Base-by-base conservation (phyloP, 1,284 basidiomycete genomes). In the Fomes fomentarius region DNA sequence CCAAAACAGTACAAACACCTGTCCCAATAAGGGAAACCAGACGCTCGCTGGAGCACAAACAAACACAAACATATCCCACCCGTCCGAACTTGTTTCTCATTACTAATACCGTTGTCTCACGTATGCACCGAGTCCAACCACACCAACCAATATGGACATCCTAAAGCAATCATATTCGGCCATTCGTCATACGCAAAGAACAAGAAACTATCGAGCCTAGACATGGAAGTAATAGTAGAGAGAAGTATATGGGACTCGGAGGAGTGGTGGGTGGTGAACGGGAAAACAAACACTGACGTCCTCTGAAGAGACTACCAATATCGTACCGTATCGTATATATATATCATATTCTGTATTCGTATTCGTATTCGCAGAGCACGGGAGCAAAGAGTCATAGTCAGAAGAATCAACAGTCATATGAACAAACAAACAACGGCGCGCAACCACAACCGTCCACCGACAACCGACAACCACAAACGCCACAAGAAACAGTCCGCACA, bases 161-260 rank as follows among this genome's bases (percentile, higher is more conserved):
- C 14, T 41, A 49, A 49, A 41, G 38, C 47, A 49, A 49, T 49
- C 47, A 49, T 41, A 49, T 49, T 49, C 30, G 19, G 33, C 28
- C 39, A 30, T 45, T 34, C 30, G 15, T 39, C 47, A 49, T 41
- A 49, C 47, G 41, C 24, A n/a, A 49, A 17, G 15, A 11, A 39
- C n/a, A 12, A 30, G 28, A 12, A 12, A 30, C 28, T n/a, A 33
- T 31, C 28, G 31, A 49, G 47, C 47, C 47, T 40, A 48, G 37
- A 33, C 19, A 17, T 24, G 41, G 4, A 15, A n/a, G 40, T 8
- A 47, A 33, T 37, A 30, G 17, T 6, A 5, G 6, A 10, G 34
- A 19, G 34, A 38, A 4, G 19, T 12, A 38, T 9, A 19, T 12
- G 35, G 8, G 35, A 38, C 9, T 12, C 14, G 35, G 17, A 41